Evolutionary conservation across 179 eudicot genomes (phyloP), one percentile per base, ranked within the genome.

Genomic region (Corrigiola litoralis): DNA sequence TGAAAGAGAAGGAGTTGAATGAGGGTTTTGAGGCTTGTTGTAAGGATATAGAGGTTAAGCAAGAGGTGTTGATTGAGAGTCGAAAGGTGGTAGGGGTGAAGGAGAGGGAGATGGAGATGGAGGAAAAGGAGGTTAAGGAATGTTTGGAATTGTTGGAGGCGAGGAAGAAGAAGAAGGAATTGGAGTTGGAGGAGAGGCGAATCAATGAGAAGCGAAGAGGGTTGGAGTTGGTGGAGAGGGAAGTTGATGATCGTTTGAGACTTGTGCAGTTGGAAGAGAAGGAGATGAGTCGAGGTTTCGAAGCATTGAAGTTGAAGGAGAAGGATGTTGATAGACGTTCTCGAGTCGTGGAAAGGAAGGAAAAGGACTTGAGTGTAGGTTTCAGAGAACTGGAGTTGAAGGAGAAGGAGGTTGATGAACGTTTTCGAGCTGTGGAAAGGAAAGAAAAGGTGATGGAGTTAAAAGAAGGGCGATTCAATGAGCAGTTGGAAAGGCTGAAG

Each of bases 11-110:
- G 34, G 46, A 49, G 10, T 38, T 67, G 1, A 63, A 67, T 24
- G 72, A 61, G 59, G 69, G 55, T 53, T 31, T 20, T 64, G 41
- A 8, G 21, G 23, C 25, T 36, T 37, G 47, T 6, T 23, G 38
- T 29, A 55, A 55, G 62, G 70, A 64, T 36, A 24, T 82, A 23
- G 65, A 61, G 21, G 40, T 20, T 7, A 68, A 66, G 27, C 38
- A 44, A 55, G 70, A 5, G 12, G 17, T 21, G 16, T 49, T 63
- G 58, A 21, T 28, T n/a, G 33, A 50, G 49, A 20, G 2, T 34
- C 29, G 47, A 21, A 28, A 37, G 27, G 58, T 9, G 24, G 24
- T 66, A 40, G 52, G 54, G 38, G 24, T 29, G 32, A 66, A 33
- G 13, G 53, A 54, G 41, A 41, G n/a, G 33, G 61, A 54, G 23